Evolutionary conservation across 805 yeast species (phyloP).

Genomic region (Phaffomyces thermotolerans): DNA sequence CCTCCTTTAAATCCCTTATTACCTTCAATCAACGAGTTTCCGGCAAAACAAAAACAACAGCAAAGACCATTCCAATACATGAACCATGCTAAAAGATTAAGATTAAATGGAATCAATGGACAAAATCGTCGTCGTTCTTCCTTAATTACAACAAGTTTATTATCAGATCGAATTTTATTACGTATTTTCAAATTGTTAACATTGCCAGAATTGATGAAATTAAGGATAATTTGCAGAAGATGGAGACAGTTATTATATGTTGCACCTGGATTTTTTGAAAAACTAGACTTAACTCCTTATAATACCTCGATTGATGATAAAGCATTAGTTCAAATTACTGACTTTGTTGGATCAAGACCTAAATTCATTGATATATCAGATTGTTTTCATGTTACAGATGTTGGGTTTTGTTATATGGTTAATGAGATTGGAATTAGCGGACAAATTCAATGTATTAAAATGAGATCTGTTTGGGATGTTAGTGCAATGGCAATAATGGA

Average conservation of each 20-base stretch:
- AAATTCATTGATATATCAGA: conserved; percentile 53
- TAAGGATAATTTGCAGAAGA: conserved; percentile 50
- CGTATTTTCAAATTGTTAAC: conserved; percentile 45
- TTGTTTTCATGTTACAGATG: conserved; percentile 73
- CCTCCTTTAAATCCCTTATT: conserved; percentile 37
- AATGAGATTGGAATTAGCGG: conserved; percentile 67
- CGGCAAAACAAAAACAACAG: conserved; percentile 15
- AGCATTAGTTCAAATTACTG: conserved; percentile 49
- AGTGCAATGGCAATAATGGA: conserved; percentile 82
- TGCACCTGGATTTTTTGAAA: conserved; percentile 45
- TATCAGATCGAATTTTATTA: conserved; percentile 54
- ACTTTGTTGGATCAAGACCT: conserved; percentile 68
- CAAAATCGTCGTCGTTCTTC: conserved; percentile 45
- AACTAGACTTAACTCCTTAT: conserved; percentile 54
- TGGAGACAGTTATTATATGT: conserved; percentile 62
- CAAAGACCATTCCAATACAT: conserved; percentile 42
- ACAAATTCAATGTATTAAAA: conserved; percentile 42
- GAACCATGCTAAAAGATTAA: conserved; percentile 46
- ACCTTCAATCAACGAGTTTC: conserved; percentile 30
- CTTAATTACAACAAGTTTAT: conserved; percentile 45
- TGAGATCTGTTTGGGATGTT: conserved; percentile 72
- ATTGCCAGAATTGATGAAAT: conserved; percentile 53
- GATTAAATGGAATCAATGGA: conserved; percentile 38
- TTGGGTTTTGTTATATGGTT: conserved; percentile 63
- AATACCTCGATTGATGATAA: conserved; percentile 53